Evolutionary conservation across 164 flowering plant genomes (phyloP), one percentile per base, ranked within the genome.

Genomic region (Tinospora cordifolia): DNA sequence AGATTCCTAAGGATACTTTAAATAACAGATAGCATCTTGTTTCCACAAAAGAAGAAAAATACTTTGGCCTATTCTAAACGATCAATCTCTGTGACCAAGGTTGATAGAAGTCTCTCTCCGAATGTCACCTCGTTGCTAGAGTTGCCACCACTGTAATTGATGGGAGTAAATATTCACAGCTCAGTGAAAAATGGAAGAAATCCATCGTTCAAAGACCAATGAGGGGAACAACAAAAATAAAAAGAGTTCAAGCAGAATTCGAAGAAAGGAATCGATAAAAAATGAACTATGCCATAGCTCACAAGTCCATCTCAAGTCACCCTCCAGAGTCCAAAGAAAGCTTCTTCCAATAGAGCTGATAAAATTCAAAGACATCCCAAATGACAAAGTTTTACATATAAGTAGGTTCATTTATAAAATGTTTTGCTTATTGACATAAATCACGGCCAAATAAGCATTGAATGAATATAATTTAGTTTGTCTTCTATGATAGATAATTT

Each of bases 1-100:
- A 75, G 26, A 63, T 40, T 12, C 21, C n/a, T 44, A 3, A 54
- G 36, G 51, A 14, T 8, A 47, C 24, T 65, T 65, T 6, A 9
- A 24, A 26, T 24, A 41, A 3, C 19, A 51, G 51, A 47, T 21
- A 54, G 12, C 2, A 44, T 26, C 26, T 39, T 40, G 39, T 38
- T 12, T 21, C 6, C 22, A 41, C 8, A 25, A 15, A 59, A 40
- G 15, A 5, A 44, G 24, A 49, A 39, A n/a, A 76, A 72, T 75
- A 90, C 99, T 69, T 88, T 92, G 59, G 96, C 89, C 79, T 87
- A 82, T 78, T 92, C 96, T 51, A 95, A 76, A 65, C 99, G 98
- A 84, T 92, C 99, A 97, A 92, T 95, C 81, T 95, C 99, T 30
- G 99, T 92, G 41, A 95, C 83, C 80, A 95, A 76, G 14, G 97